Base-by-base conservation (phyloP, 306 rosid genomes). In the Boehmeria nivea region DNA sequence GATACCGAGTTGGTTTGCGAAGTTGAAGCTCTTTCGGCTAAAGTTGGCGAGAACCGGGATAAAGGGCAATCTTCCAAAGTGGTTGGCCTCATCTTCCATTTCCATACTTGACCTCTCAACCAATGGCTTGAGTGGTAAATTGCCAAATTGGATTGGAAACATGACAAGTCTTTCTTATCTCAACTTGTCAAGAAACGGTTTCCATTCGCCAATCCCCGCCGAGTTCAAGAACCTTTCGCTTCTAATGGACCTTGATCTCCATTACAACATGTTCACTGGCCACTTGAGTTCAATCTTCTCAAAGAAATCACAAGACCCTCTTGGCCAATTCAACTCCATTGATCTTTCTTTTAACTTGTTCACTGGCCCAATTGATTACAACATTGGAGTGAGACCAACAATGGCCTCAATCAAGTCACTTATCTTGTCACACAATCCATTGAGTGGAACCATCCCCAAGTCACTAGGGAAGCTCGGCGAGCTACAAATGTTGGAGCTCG, bases 71-170 rank as follows among this genome's bases (percentile, higher is more conserved):
- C 76, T 83, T 63, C 86, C 86, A 22, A 37, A 19, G 5, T 77
- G 86, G 90, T 44, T 83, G 26, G 44, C 82, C 54, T 74, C 72
- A 17, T 71, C 86, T 15, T 63, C 80, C 8, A 46, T 83, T 33
- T 65, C 81, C 14, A 23, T 52, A 7, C 83, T 83, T 44, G 86
- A 83, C 46, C 65, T 83, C 34, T 79, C 86, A 65, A 63, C 43
- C 61, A 79, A 83, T 63, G 73, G 54, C 45, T 60, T 75, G 57
- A 72, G 38, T 10, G 81, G 84, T 8, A 54, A 59, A 36, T 5
- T 79, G n/a, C 90, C 90, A 0, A 31, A 37, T 50, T 74, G 86
- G 86, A 77, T 83, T 33, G 90, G 90, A 31, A 83, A 80, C 68
- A 71, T 80, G 90, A 74, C 79, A 6, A 72, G 16, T 53, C 76